Evolutionary conservation across 202 grass and related monocot species (phyloP).

Genomic region (Zizania palustris): DNA sequence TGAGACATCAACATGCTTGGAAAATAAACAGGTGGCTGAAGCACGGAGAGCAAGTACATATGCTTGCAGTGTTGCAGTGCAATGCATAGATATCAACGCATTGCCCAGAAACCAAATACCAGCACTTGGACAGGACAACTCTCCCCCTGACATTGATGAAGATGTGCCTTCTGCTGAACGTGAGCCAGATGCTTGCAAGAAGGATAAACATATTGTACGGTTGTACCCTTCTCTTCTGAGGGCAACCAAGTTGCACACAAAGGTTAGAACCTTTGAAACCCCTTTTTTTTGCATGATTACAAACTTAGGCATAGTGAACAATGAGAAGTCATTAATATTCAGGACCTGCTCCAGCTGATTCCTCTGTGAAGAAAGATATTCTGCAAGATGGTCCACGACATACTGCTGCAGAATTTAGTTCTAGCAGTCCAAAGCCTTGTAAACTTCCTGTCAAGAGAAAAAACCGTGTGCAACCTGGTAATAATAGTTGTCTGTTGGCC

Average conservation of each 20-base stretch:
- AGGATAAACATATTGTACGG: background rate
- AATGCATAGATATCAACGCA: conserved; percentile 27
- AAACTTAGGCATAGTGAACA: background rate
- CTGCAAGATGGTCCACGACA: conserved; percentile 7
- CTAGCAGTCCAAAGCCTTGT: background rate
- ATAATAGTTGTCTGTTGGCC: conserved; percentile 11
- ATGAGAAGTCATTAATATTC: background rate
- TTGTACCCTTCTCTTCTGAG: background rate
- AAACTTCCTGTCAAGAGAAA: background rate
- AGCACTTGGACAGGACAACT: background rate
- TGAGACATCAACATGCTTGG: conserved; percentile 8
- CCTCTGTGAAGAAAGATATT: background rate
- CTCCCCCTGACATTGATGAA: background rate
- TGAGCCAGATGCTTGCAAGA: background rate
- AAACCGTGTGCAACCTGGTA: conserved; percentile 15
- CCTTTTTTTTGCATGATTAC: background rate
- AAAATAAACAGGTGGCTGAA: conserved; percentile 36
- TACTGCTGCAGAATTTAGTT: conserved; percentile 11
- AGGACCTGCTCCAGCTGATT: background rate
- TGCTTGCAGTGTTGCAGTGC: background rate
- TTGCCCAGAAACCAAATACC: background rate
- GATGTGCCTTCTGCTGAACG: conserved; percentile 1
- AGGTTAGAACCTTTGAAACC: conserved; percentile 3
- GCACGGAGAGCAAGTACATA: background rate
- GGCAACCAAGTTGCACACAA: conserved; percentile 21